phyloP scores from a whole-genome alignment of 345 rosid genomes.

The Eucalyptus erythrocorys region DNA sequence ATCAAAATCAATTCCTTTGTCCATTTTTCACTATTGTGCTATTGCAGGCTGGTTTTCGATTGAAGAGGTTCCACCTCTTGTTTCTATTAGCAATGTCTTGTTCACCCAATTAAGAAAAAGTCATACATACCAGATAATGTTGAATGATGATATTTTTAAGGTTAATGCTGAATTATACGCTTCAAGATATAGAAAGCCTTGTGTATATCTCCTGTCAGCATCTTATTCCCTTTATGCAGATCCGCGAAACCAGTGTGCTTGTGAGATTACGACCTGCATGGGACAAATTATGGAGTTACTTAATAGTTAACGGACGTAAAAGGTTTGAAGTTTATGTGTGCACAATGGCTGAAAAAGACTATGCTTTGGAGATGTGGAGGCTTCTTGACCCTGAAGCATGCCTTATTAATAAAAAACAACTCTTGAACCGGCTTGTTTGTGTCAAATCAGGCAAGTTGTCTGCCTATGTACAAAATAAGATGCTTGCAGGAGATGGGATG shows the following conservation, averaged over 20 bases:
- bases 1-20: background rate
- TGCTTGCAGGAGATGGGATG: background rate
- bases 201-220: background rate
- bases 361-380: slow-evolving; percentile 99
- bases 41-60: background rate
- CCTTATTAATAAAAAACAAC: slow-evolving; percentile 66
- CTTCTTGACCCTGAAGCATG: slow-evolving; percentile 89
- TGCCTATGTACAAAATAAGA: background rate
- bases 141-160: background rate
- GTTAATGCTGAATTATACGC: background rate
- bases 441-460: slow-evolving; percentile 73
- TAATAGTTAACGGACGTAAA: slow-evolving; percentile 85
- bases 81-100: background rate
- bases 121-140: background rate
- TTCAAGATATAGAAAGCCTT: background rate
- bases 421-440: slow-evolving; percentile 66
- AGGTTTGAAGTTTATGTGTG: slow-evolving; percentile 99
- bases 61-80: background rate
- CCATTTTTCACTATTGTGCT: background rate
- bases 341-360: slow-evolving; percentile 99
- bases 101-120: background rate
- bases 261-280: slow-evolving; percentile 98
- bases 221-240: slow-evolving; percentile 28
- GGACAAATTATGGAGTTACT: slow-evolving; percentile 90
- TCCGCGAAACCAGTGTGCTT: slow-evolving; percentile 95